A percentile compares a stretch with the other conserved stretches of the same genome.
Evolutionary conservation across 345 rosid species (phyloP).

Genomic region (Stellera chamaejasme): DNA sequence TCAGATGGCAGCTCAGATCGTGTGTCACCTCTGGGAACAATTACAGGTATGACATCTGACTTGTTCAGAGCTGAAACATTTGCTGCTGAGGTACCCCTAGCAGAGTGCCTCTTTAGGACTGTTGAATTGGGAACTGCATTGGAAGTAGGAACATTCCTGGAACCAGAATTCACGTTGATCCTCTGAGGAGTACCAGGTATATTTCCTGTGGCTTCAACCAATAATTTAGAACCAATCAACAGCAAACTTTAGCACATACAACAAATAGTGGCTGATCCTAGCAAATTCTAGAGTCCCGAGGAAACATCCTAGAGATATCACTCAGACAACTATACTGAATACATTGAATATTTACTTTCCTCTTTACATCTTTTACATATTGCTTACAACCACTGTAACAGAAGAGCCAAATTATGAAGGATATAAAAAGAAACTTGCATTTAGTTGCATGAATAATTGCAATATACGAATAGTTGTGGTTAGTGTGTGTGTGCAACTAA

Average conservation of each 20-base stretch:
- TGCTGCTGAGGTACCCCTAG: conserved; percentile 34
- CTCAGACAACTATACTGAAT: background rate
- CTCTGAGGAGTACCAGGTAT: conserved; percentile 78
- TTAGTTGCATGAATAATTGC: too few species aligned
- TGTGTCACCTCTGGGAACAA: conserved; percentile 74
- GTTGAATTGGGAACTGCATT: conserved; percentile 33
- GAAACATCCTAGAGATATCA: background rate
- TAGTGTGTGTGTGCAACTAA: too few species aligned
- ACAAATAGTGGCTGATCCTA: background rate
- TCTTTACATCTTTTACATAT: too few species aligned
- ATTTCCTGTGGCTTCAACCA: conserved; percentile 76
- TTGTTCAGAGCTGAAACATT: conserved; percentile 45
- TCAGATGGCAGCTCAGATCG: conserved; percentile 57
- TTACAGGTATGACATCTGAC: conserved; percentile 65
- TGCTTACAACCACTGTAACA: too few species aligned
- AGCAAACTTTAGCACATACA: background rate
- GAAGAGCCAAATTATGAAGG: too few species aligned
- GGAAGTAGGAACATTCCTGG: conserved; percentile 37
- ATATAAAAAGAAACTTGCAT: too few species aligned
- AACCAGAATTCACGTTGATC: conserved; percentile 34
- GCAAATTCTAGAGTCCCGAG: background rate
- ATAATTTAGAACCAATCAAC: background rate
- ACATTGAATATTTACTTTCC: background rate
- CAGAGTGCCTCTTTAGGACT: conserved; percentile 47
- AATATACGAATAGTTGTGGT: too few species aligned